Base-by-base conservation (phyloP, 164 flowering plant species). In the Berberis vulgaris region DNA sequence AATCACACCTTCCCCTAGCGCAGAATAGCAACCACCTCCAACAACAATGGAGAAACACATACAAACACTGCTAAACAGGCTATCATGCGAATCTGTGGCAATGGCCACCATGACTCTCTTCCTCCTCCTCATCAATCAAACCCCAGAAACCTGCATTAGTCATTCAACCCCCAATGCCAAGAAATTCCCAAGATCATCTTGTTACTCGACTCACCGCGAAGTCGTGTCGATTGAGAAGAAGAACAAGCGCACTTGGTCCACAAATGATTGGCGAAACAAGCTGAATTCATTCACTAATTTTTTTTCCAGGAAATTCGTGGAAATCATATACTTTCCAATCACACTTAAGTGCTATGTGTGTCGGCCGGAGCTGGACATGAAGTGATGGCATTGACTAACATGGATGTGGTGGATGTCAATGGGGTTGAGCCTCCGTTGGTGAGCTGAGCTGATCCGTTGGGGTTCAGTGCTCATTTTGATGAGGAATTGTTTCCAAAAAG, bases 361-460 rank as follows among this genome's bases (percentile, higher is more conserved):
- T 84, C 89, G 44, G 96, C 98, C 47, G 98, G 97, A 1, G 86
- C 95, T 2, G 98, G 98, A 13, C 97, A 88, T 67, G 88, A 82
- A 59, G 91, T 84, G 1, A 73, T 69, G 83, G 97, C 96, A 1
- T 59, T 93, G 44, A 49, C 58, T 4, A 57, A 74, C 1, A 60
- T 81, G 67, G 98, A 97, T 3, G 74, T 88, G 10, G 60, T 12
- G 2, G 97, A 93, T 47, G 95, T 93, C 8, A 87, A 86, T 1
- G 98, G 84, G 1, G 83, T 90, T 5, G 98, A 93, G 74, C 47
- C 83, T 58, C 98, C 98, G 4, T 66, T 93, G 58, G 98, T 93
- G 3, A 79, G 81, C 10, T 65, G 87, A 7, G 97, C 95, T 5
- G 96, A 93, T 70, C 92, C 92, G 39, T 26, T 93, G 4, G 94